phyloP scores from a whole-genome alignment of 169 alveolate genomes.

The Plasmodium gonderi region DNA sequence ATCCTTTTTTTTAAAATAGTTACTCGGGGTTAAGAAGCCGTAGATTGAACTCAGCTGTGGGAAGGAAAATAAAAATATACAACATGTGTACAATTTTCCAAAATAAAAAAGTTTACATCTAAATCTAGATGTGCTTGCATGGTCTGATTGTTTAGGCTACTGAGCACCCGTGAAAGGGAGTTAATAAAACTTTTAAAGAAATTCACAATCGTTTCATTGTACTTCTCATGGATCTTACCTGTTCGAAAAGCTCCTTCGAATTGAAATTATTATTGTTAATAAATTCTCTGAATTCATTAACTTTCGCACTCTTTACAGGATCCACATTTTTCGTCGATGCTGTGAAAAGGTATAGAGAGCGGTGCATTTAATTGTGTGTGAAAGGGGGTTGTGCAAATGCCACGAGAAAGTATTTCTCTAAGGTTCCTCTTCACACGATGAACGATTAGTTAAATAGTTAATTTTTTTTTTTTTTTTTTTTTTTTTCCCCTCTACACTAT shows the following conservation, averaged over 20 bases:
- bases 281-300: constrained; percentile 49
- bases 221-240: constrained; percentile 6
- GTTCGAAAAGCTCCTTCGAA: constrained; percentile 37
- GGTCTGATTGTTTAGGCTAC: too few relatives aligned
- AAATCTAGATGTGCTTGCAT: not conserved
- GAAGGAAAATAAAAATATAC: constrained; percentile 26
- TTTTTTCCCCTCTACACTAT: too few relatives aligned
- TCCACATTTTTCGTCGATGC: constrained; percentile 34
- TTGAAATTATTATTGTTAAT: constrained; percentile 40
- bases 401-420: not conserved
- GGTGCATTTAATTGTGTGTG: not conserved
- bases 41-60: constrained; percentile 34
- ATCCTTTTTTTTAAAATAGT: constrained; percentile 35
- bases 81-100: not conserved
- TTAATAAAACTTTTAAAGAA: not conserved
- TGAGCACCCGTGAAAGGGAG: not conserved
- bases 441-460: not conserved
- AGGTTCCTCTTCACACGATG: not conserved
- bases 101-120: constrained; percentile 8
- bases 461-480: not conserved
- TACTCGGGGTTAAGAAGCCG: constrained; percentile 64
- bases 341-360: not conserved
- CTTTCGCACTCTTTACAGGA: constrained; percentile 7
- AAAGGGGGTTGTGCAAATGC: too few relatives aligned
- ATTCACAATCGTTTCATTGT: not conserved